Conservation (phyloP, 164 flowering plant species). For the Magnolia officinalis region DNA sequence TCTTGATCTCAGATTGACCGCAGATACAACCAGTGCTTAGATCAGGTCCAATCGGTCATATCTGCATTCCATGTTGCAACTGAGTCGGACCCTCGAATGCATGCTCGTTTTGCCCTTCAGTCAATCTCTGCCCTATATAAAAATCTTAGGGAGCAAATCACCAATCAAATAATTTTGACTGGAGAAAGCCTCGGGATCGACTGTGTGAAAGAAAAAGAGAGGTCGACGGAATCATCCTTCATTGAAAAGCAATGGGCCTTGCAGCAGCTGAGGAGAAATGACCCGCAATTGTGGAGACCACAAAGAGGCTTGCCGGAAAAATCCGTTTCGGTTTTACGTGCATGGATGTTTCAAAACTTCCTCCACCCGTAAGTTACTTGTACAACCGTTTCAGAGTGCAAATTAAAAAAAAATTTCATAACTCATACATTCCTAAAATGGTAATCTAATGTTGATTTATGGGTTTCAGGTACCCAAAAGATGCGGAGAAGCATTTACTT, state of each 20-base stretch:
- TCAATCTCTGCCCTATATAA: slow-evolving; percentile 55
- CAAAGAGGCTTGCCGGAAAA: slow-evolving; percentile 95
- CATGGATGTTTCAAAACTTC: slow-evolving; percentile 98
- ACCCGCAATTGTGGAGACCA: slow-evolving; percentile 81
- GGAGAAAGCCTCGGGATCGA: slow-evolving; percentile 29
- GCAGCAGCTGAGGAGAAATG: slow-evolving; percentile 70
- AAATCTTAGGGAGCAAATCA: slow-evolving; percentile 65
- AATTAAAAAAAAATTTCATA: background rate
- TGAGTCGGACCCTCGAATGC: slow-evolving; percentile 67
- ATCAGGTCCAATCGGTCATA: slow-evolving; percentile 66
- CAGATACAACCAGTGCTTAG: slow-evolving; percentile 64
- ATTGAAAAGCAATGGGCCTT: slow-evolving; percentile 83
- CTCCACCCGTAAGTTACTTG: slow-evolving; percentile 79
- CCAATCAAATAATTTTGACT: slow-evolving; percentile 55
- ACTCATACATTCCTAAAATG: background rate
- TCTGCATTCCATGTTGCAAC: slow-evolving; percentile 85
- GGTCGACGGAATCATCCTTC: slow-evolving; percentile 50
- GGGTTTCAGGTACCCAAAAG: slow-evolving; percentile 85
- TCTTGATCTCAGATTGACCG: slow-evolving; percentile 62
- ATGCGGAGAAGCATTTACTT: slow-evolving; percentile 90
- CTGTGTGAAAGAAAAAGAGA: slow-evolving; percentile 31
- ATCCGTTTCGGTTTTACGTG: slow-evolving; percentile 84
- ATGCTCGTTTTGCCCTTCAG: slow-evolving; percentile 69
- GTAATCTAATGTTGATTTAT: background rate
- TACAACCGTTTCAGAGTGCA: background rate